phyloP scores from a whole-genome alignment of 805 yeast genomes.

The Candida mattraensis region DNA sequence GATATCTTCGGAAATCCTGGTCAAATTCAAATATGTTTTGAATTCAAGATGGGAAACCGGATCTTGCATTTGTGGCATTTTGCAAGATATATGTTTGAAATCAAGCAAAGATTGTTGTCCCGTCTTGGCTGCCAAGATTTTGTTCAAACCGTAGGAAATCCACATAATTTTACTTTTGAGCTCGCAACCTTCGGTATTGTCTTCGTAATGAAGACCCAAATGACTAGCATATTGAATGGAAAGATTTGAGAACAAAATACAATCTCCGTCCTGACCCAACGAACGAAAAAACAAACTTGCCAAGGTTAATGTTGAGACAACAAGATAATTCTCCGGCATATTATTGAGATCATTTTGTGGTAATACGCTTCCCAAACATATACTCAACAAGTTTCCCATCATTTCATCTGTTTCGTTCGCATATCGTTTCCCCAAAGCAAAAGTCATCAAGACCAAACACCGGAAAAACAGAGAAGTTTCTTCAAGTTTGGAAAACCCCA shows the following conservation, averaged over 20 bases:
- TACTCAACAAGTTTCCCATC: constrained; percentile 18
- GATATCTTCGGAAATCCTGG: constrained; percentile 26
- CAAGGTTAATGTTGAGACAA: constrained; percentile 23
- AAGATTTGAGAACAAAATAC: constrained; percentile 26
- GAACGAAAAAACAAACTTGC: constrained; percentile 27
- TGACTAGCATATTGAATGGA: constrained; percentile 29
- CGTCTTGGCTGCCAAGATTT: constrained; percentile 28
- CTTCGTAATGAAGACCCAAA: constrained; percentile 17
- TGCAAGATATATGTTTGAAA: constrained; percentile 18
- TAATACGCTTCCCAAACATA: constrained; percentile 17
- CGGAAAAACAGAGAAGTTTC: constrained; percentile 16
- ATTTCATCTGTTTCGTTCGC: constrained; percentile 16
- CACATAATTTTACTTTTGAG: constrained; percentile 27
- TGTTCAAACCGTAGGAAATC: constrained; percentile 27
- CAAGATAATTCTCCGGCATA: constrained; percentile 14
- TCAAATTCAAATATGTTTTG: constrained; percentile 21
- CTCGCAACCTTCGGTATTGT: constrained; percentile 15
- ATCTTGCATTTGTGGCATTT: constrained; percentile 19
- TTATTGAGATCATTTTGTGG: constrained; percentile 19
- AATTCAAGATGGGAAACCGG: constrained; percentile 17
- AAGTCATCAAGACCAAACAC: constrained; percentile 21
- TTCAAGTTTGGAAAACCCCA: constrained; percentile 11
- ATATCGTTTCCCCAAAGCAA: constrained; percentile 29
- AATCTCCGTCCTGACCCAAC: constrained; percentile 25
- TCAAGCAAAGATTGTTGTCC: constrained; percentile 24